phyloP scores from a whole-genome alignment of 768 basidiomycete species.

The Termitomyces sp. region DNA sequence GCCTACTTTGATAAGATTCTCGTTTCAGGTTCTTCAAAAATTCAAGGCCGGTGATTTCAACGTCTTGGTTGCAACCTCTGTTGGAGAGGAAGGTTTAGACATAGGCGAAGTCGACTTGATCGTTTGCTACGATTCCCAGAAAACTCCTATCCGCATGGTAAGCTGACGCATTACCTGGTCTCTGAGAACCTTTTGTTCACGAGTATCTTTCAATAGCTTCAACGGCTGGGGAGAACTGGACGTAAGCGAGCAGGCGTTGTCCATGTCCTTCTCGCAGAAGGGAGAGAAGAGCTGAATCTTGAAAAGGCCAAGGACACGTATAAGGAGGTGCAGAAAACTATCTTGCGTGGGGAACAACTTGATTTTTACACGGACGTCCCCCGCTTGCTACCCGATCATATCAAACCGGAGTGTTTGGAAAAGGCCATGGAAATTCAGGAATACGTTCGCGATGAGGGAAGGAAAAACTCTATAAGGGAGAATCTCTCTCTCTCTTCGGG shows the following conservation, averaged over 20 bases:
- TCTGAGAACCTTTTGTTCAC: background rate
- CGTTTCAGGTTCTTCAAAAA: conserved; percentile 67
- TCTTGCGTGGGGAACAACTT: conserved; percentile 79
- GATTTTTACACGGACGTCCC: conserved; percentile 93
- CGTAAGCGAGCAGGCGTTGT: conserved; percentile 87
- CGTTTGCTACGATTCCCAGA: conserved; percentile 94
- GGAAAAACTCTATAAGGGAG: conserved; percentile 31
- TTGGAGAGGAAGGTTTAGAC: conserved; percentile 97
- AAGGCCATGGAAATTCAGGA: conserved; percentile 80
- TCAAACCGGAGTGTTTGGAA: conserved; percentile 76
- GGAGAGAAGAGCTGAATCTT: conserved; percentile 88
- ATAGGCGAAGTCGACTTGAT: conserved; percentile 98
- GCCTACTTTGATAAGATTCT: background rate
- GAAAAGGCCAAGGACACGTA: conserved; percentile 85
- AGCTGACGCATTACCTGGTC: conserved; percentile 16
- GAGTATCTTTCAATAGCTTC: conserved; percentile 53
- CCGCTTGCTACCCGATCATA: conserved; percentile 74
- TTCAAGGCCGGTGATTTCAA: conserved; percentile 90
- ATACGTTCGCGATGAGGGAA: conserved; percentile 51
- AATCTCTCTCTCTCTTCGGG: conserved; percentile 25
- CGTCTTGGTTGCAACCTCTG: conserved; percentile 91
- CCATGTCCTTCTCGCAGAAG: conserved; percentile 88
- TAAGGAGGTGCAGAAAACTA: conserved; percentile 83
- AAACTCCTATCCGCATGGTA: conserved; percentile 96
- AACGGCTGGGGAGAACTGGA: conserved; percentile 94